phyloP scores from a whole-genome alignment of 331 rosid species.

The Pyrus hybrid region DNA sequence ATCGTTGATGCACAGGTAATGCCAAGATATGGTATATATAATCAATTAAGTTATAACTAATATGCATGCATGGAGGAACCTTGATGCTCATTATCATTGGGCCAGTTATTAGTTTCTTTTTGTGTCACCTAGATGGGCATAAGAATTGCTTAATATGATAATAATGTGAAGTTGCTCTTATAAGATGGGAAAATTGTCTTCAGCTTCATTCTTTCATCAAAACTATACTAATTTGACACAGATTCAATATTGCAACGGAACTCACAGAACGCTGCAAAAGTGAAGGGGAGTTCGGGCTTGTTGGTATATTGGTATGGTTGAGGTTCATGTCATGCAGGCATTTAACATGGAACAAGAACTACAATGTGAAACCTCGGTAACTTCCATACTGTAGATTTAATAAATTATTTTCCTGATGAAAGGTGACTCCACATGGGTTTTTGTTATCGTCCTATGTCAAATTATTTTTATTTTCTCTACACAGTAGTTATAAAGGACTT shows the following conservation, averaged over 20 bases:
- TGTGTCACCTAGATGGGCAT: not conserved
- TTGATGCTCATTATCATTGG: not conserved
- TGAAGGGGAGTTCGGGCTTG: slow-evolving; percentile 22
- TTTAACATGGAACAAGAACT: slow-evolving; percentile 33
- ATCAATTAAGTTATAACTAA: not conserved
- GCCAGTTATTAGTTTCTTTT: not conserved
- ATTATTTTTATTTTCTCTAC: not conserved
- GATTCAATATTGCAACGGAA: slow-evolving; percentile 30
- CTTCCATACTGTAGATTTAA: not conserved
- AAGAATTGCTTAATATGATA: not conserved
- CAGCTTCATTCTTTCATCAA: not conserved
- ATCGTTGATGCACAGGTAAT: slow-evolving; percentile 38
- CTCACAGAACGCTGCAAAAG: slow-evolving; percentile 19
- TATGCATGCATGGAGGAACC: too few relatives aligned
- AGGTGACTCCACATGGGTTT: not conserved
- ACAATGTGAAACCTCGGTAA: slow-evolving; percentile 37
- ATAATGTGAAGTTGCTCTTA: not conserved
- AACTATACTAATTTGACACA: not conserved
- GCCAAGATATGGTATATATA: not conserved
- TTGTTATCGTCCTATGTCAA: not conserved
- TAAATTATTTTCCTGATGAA: not conserved
- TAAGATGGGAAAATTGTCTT: not conserved
- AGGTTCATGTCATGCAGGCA: slow-evolving; percentile 35
- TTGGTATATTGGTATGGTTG: slow-evolving; percentile 32
- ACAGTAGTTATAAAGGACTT: not conserved